Evolutionary conservation across 257 asterid species (phyloP), one percentile per base, ranked within the genome.

Genomic region (Linderniella brevidens): DNA sequence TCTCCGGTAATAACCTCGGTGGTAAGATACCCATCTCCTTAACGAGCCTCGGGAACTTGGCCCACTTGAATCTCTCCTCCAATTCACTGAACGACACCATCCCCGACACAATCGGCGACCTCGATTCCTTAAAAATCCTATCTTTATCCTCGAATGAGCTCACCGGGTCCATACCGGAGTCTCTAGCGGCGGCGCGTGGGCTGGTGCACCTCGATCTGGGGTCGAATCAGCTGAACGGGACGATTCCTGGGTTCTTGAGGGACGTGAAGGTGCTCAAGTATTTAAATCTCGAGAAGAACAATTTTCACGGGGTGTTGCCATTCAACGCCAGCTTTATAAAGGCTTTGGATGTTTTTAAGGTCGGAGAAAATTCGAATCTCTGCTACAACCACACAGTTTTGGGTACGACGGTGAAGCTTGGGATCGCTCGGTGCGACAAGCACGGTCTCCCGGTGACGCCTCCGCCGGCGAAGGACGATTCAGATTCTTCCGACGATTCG

Each of bases 361-460:
- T 85, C 9, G 88, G 88, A 16, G 82, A 63, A 3, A 90, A 90
- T 64, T 74, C 80, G 1, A 67, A 75, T 63, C 92, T 90, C 18
- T 90, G 99, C 44, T 85, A 90, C 49, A 90, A 81, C 36, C 86
- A 58, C 36, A 37, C 94, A 0, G 62, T 59, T 37, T 50, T 73
- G 62, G 71, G 85, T 37, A 56, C 74, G 9, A 85, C 74, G 45
- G 52, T 75, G 70, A 90, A 85, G 80, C 80, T 90, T n/a, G 99
- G 96, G 44, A 82, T 90, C 50, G 78, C 94, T 10, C 77, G 73
- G 11, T 90, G 96, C 48, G 93, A 85, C 49, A 75, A 72, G 38
- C 88, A 85, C 44, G 96, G 98, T 20, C 40, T 75, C 65, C 96
- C 98, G 0, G 1, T 74, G 76, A 70, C 93, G 13, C 93, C 94